Conservation (phyloP, 495 filamentous ascomycete species). For the Massariosphaeria phaeospora region DNA sequence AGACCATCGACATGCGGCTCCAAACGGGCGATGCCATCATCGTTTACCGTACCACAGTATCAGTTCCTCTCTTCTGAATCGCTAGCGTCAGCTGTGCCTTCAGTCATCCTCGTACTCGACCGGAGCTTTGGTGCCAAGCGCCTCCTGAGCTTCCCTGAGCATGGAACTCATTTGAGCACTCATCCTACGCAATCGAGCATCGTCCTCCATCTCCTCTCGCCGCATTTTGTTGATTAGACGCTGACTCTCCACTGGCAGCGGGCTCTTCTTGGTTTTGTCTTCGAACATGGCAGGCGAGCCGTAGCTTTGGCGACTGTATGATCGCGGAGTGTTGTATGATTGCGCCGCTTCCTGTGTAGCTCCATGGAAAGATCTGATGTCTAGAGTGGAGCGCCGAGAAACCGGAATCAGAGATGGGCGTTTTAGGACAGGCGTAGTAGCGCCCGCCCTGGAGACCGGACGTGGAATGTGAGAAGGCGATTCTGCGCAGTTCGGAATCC, state of each 20-base stretch:
- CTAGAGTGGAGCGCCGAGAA: conserved; percentile 32
- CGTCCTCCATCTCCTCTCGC: conserved; percentile 70
- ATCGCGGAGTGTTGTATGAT: conserved; percentile 11
- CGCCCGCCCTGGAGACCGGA: conserved; percentile 30
- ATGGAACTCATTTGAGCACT: conserved; percentile 73
- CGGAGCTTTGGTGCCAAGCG: conserved; percentile 72
- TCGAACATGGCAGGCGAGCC: conserved; percentile 28
- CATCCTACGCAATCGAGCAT: conserved; percentile 69
- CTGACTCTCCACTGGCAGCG: conserved; percentile 58
- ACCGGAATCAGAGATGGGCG: conserved; percentile 35
- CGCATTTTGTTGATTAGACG: conserved; percentile 60
- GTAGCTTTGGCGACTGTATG: conserved; percentile 29
- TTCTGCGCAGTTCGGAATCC: conserved; percentile 7
- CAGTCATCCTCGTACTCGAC: conserved; percentile 53
- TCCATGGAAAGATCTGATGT: conserved; percentile 39
- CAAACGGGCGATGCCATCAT: background rate
- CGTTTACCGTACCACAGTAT: background rate
- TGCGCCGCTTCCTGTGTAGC: conserved; percentile 30
- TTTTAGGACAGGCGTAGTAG: conserved; percentile 12
- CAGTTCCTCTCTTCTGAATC: background rate
- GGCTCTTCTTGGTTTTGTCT: conserved; percentile 34
- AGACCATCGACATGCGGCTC: background rate
- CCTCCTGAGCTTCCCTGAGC: conserved; percentile 84
- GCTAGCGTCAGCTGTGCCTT: conserved; percentile 1
- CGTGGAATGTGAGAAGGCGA: conserved; percentile 33